A percentile compares a stretch with the other conserved stretches of the same genome.
Conservation (phyloP, 306 rosid genomes). For the Castanea mollissima region DNA sequence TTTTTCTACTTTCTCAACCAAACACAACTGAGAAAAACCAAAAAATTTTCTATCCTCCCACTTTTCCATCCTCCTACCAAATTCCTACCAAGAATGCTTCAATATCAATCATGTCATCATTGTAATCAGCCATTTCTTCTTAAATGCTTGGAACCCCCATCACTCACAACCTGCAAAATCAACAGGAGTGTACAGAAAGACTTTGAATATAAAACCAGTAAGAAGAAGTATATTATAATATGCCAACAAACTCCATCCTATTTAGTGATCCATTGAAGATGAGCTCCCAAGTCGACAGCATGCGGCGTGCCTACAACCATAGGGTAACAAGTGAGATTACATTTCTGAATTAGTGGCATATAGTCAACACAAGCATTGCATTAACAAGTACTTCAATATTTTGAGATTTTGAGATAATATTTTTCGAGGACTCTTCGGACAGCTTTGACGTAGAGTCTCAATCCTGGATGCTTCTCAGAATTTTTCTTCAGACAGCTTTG, state of each 20-base stretch:
- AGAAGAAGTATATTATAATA: neutral
- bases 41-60: too few species aligned
- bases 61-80: too few species aligned
- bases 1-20: too few species aligned
- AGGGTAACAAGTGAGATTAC: too few species aligned
- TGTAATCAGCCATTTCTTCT: conserved; percentile 40
- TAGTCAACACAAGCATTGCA: too few species aligned
- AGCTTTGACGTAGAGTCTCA: too few species aligned
- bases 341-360: too few species aligned
- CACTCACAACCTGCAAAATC: conserved; percentile 45
- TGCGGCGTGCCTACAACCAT: too few species aligned
- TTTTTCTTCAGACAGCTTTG: too few species aligned
- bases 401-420: neutral
- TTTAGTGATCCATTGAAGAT: too few species aligned
- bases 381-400: neutral
- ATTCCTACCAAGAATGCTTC: conserved; percentile 56
- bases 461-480: neutral
- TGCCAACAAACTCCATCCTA: neutral
- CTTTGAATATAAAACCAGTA: neutral
- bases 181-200: neutral
- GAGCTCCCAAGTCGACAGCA: too few species aligned
- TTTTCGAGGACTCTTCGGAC: neutral
- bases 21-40: too few species aligned
- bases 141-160: conserved; percentile 15
- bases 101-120: conserved; percentile 42